Evolutionary conservation across 2,329 filamentous ascomycete genomes (phyloP), one percentile per base, ranked within the genome.

Genomic region (Talaromyces albobiverticillius): DNA sequence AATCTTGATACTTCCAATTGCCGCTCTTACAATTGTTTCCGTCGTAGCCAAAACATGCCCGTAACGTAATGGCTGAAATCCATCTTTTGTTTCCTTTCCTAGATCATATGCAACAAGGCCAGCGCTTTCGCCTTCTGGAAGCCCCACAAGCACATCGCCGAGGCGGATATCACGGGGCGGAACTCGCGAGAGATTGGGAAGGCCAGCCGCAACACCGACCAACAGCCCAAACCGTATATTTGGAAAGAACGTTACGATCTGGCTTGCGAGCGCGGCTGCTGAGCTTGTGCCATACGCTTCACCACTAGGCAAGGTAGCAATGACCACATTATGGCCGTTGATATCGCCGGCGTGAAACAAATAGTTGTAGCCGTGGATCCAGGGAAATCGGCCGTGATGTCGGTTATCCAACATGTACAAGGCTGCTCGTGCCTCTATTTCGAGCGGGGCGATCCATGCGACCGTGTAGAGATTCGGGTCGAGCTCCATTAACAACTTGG

Each of bases 141-240:
- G 43, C 6, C 60, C 65, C 1, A 75, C 67, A 4, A 75, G 62
- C 0, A 74, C 62, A 57, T 74, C 68, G 1, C 71, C 71, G n/a
- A 74, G 62, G 3, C 71, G 66, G 11, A 74, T 74, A 55, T 74
- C 71, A 2, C 60, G 58, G 1, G 62, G 60, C 0, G 69, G 46
- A 16, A 2, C 25, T 43, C 14, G 31, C 1, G 42, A 46, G 2
- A 70, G 56, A 29, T 67, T 60, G 0, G 68, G 71, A 2, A 74
- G 62, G 0, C 71, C 71, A 0, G 69, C 66, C 4, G 67, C 69
- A 9, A 75, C 62, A 22, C 71, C 71, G 9, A 75, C 69, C 1
- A 74, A 59, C 1, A 75, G 59, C 0, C 68, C 67, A 31, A 71
- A 71, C 63, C 67, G 69, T 13, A 75, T 59, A 45, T 71, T 72